phyloP scores from a whole-genome alignment of 805 yeast species.

The Pichia deserticola region DNA sequence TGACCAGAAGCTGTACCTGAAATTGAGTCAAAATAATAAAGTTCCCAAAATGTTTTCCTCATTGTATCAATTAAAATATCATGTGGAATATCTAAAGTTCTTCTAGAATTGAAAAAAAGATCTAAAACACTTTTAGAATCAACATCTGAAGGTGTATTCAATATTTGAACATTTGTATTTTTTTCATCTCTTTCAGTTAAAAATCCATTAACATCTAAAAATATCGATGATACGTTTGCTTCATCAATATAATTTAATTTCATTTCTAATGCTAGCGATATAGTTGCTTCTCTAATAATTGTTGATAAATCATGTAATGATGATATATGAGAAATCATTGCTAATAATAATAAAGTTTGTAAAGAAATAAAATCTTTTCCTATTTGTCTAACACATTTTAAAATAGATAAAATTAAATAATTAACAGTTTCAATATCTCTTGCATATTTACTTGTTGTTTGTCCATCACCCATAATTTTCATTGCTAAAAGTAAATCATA shows the following conservation, averaged over 20 bases:
- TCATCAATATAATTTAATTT: conserved; percentile 35
- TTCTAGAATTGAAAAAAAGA: conserved; percentile 11
- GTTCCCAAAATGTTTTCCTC: conserved; percentile 45
- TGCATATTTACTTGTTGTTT: conserved; percentile 29
- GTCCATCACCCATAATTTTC: conserved; percentile 46
- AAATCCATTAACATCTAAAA: conserved; percentile 30
- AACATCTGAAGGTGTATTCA: conserved; percentile 17
- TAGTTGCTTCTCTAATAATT: conserved; percentile 35
- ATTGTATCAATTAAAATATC: conserved; percentile 27
- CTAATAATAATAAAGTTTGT: conserved; percentile 34
- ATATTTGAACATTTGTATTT: neutral
- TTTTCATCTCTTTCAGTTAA: conserved; percentile 14
- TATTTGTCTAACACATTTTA: conserved; percentile 24
- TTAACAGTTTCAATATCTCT: conserved; percentile 35
- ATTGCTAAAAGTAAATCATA: conserved; percentile 38
- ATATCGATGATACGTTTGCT: conserved; percentile 19
- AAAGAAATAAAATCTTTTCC: conserved; percentile 38
- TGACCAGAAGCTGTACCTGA: conserved; percentile 50
- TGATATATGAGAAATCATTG: conserved; percentile 43
- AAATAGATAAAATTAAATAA: conserved; percentile 28
- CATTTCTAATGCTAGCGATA: conserved; percentile 31
- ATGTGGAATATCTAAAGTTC: conserved; percentile 18
- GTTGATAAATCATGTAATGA: conserved; percentile 41
- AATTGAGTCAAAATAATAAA: conserved; percentile 43
- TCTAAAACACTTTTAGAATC: conserved; percentile 13